A percentile compares a stretch with the other conserved stretches of the same genome.
phyloP scores from a whole-genome alignment of 2,329 filamentous ascomycete species.

The Gyromitra esculenta region DNA sequence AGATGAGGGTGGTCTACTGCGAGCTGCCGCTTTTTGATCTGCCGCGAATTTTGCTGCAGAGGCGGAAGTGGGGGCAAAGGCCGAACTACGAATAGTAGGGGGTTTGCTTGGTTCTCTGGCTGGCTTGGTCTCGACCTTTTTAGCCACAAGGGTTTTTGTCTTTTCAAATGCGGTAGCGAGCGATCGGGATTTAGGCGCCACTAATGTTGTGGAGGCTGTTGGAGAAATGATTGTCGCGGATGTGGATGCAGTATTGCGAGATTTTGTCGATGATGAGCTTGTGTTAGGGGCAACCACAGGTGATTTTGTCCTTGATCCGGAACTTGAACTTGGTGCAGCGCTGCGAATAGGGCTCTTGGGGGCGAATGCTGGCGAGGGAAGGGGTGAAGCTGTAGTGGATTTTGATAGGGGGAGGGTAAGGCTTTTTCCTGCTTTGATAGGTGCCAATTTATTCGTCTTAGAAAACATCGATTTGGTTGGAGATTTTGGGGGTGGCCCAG shows the following conservation, averaged over 20 bases:
- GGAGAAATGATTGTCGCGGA: slow-evolving; percentile 12
- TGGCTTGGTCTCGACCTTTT: slow-evolving; percentile 46
- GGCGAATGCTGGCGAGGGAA: slow-evolving; percentile 44
- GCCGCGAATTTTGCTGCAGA: slow-evolving; percentile 50
- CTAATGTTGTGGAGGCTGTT: neutral
- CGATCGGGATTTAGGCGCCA: slow-evolving; percentile 40
- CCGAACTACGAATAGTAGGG: slow-evolving; percentile 51
- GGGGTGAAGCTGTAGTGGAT: slow-evolving; percentile 44
- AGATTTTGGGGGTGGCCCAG: slow-evolving; percentile 43
- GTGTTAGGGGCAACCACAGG: slow-evolving; percentile 6
- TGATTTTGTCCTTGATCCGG: slow-evolving; percentile 20
- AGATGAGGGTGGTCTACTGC: slow-evolving; percentile 39
- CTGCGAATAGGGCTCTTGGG: slow-evolving; percentile 43
- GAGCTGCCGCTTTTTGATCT: slow-evolving; percentile 35
- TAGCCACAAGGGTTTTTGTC: slow-evolving; percentile 17
- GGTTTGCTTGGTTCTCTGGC: slow-evolving; percentile 50
- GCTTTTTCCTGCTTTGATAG: slow-evolving; percentile 40
- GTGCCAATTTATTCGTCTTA: slow-evolving; percentile 26
- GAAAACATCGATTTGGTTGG: slow-evolving; percentile 45
- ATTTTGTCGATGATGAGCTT: slow-evolving; percentile 16
- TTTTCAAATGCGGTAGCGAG: slow-evolving; percentile 30
- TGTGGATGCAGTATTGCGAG: slow-evolving; percentile 22
- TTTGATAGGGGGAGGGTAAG: slow-evolving; percentile 44
- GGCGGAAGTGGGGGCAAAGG: slow-evolving; percentile 47
- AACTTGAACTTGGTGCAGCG: slow-evolving; percentile 21